phyloP scores from a whole-genome alignment of 495 filamentous ascomycete species.

The Lasiosphaeriaceae sp. region DNA sequence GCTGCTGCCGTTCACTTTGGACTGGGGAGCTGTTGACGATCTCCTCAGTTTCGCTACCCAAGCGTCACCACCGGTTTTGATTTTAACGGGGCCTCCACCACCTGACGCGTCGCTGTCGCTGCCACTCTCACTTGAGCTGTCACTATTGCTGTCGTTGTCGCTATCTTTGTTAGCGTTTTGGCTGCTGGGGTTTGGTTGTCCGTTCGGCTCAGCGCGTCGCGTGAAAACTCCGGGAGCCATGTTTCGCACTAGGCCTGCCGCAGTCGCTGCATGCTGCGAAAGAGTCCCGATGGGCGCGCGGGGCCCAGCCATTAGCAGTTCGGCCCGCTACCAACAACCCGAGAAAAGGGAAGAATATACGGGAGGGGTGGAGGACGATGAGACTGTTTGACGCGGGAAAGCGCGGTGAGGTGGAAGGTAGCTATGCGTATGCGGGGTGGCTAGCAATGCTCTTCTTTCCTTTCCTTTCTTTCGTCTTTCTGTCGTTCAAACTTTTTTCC shows the following conservation, averaged over 20 bases:
- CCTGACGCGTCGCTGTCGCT: slow-evolving; percentile 17
- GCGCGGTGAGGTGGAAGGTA: background rate
- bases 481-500: no score
- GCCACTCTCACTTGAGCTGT: slow-evolving; percentile 17
- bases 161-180: slow-evolving; percentile 10
- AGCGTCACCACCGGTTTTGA: background rate
- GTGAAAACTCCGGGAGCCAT: slow-evolving; percentile 17
- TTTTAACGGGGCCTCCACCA: background rate
- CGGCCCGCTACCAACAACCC: background rate
- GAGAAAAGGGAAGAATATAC: background rate
- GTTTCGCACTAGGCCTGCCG: slow-evolving; percentile 23
- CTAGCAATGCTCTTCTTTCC: no score
- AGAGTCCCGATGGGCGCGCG: slow-evolving; percentile 30
- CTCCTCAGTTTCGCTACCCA: slow-evolving; percentile 16
- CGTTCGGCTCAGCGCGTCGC: slow-evolving; percentile 13
- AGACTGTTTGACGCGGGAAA: background rate
- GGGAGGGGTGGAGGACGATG: background rate
- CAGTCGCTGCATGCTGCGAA: slow-evolving; percentile 24
- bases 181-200: slow-evolving; percentile 5
- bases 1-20: slow-evolving; percentile 10
- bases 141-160: slow-evolving; percentile 11
- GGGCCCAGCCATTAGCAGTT: slow-evolving; percentile 30
- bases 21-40: slow-evolving; percentile 7
- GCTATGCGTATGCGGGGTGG: no score
- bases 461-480: no score